A percentile compares a stretch with the other conserved stretches of the same genome.
These are phyloP conservation scores for Paramecium sexaurelia DNA, from an alignment of 73 alveolate genomes.

Conservation along the genomic window DNA sequence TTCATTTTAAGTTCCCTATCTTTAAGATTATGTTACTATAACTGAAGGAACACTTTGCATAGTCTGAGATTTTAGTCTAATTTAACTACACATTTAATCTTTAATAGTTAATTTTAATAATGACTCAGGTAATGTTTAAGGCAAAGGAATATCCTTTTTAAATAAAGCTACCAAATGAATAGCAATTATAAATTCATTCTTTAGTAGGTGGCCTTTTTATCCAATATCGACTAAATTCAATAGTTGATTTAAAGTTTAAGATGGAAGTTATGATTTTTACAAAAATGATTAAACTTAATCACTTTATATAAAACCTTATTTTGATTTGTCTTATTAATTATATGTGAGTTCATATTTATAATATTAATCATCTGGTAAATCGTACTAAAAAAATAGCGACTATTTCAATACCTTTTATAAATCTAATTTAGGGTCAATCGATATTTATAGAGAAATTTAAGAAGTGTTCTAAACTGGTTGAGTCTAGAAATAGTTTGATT, in stretches of 20 bases:
- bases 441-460: not conserved
- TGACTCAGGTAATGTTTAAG: not conserved
- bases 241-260: not conserved
- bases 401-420: not conserved
- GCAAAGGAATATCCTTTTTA: not conserved
- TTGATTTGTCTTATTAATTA: not conserved
- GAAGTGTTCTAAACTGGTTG: not conserved
- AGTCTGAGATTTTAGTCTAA: not conserved
- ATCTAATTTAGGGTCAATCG: not conserved
- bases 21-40: not conserved
- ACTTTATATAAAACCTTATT: not conserved
- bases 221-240: not conserved
- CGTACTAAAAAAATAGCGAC: not conserved
- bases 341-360: not conserved
- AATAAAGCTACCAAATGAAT: constrained; percentile 5
- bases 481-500: not conserved
- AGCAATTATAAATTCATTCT: constrained; percentile 38
- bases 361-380: not conserved
- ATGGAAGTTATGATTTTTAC: not conserved
- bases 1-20: not conserved
- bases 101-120: not conserved
- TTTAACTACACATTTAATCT: not conserved
- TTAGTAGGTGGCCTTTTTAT: not conserved
- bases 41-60: not conserved
- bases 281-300: not conserved